Conservation (phyloP, 2,329 filamentous ascomycete genomes). For the Colletotrichum sansevieriae region DNA sequence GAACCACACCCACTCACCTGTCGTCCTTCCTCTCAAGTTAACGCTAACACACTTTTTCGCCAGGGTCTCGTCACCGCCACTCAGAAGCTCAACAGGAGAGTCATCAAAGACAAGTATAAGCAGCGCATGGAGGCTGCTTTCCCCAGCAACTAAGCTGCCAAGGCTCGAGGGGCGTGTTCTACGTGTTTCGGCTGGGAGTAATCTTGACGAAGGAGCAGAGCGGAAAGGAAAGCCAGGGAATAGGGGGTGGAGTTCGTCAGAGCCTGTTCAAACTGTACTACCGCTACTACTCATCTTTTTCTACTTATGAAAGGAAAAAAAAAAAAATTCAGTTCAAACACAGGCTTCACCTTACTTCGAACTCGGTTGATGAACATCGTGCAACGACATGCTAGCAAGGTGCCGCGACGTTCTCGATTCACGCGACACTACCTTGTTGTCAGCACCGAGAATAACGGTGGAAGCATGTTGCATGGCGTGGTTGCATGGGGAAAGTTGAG, state of each 20-base stretch:
- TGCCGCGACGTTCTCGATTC: no score
- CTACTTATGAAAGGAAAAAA: neutral
- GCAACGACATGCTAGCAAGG: no score
- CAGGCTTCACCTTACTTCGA: no score
- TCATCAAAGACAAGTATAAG: conserved; percentile 63
- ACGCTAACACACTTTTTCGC: conserved; percentile 39
- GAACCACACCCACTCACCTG: no score
- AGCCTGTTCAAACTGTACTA: conserved; percentile 15
- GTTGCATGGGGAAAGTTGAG: no score
- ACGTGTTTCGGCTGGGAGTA: neutral
- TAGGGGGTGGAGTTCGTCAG: neutral
- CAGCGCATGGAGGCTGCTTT: conserved; percentile 63
- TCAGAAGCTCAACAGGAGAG: conserved; percentile 70
- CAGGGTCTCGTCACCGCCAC: conserved; percentile 73
- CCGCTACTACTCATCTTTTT: conserved; percentile 2
- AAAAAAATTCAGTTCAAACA: no score
- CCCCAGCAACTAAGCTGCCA: conserved; percentile 40
- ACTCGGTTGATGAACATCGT: no score
- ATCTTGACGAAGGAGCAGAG: neutral
- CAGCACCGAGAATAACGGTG: no score
- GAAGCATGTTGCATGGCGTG: no score
- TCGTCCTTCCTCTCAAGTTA: no score
- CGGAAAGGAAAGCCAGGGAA: neutral
- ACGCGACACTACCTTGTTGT: no score
- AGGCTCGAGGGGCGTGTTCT: neutral